Base-by-base conservation (phyloP, 257 asterid genomes). In the Henckelia pumila region DNA sequence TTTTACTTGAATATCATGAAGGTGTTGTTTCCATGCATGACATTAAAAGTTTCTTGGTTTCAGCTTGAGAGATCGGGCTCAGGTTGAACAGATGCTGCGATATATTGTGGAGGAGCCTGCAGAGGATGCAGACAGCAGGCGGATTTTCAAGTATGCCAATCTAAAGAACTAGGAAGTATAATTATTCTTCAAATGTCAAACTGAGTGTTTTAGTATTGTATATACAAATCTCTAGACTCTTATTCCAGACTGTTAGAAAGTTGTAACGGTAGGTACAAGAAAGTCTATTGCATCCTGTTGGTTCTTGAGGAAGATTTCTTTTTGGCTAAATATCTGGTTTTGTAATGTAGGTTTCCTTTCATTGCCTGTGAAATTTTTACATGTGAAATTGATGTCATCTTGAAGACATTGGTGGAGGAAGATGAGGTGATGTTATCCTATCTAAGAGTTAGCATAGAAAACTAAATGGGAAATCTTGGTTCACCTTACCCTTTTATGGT, bases 291-390 rank as follows among this genome's bases (percentile, higher is more conserved):
- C 20, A 55, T 67, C 50, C 0, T 40, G 6, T 63, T 59, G 24
- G 24, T 58, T 6, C 13, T 73, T 47, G 66, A 52, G 40, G 74
- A 50, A 67, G 55, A 37, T 49, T 64, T 53, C 61, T 26, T 49
- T 64, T 53, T 68, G 57, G 57, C 49, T 72, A 63, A n/a, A 57
- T 64, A 55, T 47, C 72, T 74, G 69, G 50, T 71, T 70, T 60
- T 59, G 64, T 56, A 25, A 29, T 75, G 49, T 82, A 94, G 99
- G 93, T 91, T 94, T 74, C 99, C 99, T 44, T 94, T 94, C 76
- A 84, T 94, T 77, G 91, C 99, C 14, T 91, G 96, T 81, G 99
- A 94, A 86, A 80, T 91, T 61, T 91, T 94, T 78, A 88, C 98
- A 1, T 94, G 99, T 60, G 99, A 94, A 80, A 94, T 94, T 64